Base-by-base conservation (phyloP, 2,329 filamentous ascomycete genomes). In the Aspergillus quadrilineatus region DNA sequence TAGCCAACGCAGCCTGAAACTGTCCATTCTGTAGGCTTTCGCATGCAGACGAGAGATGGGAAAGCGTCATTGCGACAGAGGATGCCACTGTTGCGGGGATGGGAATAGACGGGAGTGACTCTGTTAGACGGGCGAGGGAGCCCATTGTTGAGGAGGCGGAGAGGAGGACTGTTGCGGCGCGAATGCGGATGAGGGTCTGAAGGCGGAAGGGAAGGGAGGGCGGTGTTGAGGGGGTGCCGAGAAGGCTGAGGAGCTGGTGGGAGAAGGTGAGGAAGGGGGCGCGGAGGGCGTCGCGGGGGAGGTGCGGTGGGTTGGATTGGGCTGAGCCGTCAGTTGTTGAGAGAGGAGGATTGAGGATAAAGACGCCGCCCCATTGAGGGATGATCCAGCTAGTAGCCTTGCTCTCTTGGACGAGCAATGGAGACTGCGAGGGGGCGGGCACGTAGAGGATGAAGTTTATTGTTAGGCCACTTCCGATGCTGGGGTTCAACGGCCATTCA, bases 361-460 rank as follows among this genome's bases (percentile, higher is more conserved):
- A 80, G 2, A 90, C 85, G 7, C 87, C 87, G 37, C 94, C 94
- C 94, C 94, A 99, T 77, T 99, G 94, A 0, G 94, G 94, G 44
- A 99, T 89, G 62, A 97, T 82, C 93, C 93, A 97, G 60, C 91
- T 92, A 8, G 87, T 91, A 6, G 80, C 83, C 34, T 77, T 76
- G 60, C 79, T 84, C 49, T 83, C 84, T 55, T 82, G 81, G 45
- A 89, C 79, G 6, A 83, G 64, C 34, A 89, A 75, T 10, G 86
- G 86, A 3, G 81, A 81, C 58, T 85, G 81, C 6, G 75, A 75
- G 57, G 89, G 84, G 56, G 90, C 86, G 5, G 92, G 91, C 6
- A 95, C 86, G 68, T 94, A 99, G 29, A 97, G 82, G 55, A 97
- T 87, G 70, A 99, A 97, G 75, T 99, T 97, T 68, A 99, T 87